phyloP scores from a whole-genome alignment of 139 green algal species.

The Haematococcus sp. region DNA sequence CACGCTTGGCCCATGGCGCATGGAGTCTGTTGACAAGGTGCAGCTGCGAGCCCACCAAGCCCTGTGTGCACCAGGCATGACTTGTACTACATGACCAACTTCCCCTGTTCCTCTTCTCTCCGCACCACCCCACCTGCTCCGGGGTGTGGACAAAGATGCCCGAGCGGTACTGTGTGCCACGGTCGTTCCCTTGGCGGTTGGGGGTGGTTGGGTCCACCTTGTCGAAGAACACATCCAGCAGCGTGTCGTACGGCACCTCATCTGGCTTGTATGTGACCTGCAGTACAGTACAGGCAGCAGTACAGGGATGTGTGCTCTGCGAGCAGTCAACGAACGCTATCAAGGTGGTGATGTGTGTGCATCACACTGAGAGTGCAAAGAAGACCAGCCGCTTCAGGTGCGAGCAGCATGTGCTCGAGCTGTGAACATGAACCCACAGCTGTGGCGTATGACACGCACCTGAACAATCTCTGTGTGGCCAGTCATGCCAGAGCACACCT shows the following conservation, averaged over 20 bases:
- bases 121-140: not conserved
- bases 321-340: not conserved
- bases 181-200: slow-evolving; percentile 76
- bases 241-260: slow-evolving; percentile 55
- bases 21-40: too few relatives aligned
- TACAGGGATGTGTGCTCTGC: not conserved
- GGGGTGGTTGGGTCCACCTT: slow-evolving; percentile 72
- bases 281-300: slow-evolving; percentile 9
- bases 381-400: too few relatives aligned
- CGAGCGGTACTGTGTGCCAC: slow-evolving; percentile 79
- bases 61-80: too few relatives aligned
- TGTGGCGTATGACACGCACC: slow-evolving; percentile 54
- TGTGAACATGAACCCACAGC: too few relatives aligned
- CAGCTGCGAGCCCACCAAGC: too few relatives aligned
- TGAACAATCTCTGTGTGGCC: slow-evolving; percentile 88
- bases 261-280: slow-evolving; percentile 77
- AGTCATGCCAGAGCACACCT: slow-evolving; percentile 79
- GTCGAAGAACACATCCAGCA: slow-evolving; percentile 77
- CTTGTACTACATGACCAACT: too few relatives aligned
- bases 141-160: slow-evolving; percentile 76
- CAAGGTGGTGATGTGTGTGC: too few relatives aligned
- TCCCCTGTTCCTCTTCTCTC: too few relatives aligned
- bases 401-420: too few relatives aligned
- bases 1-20: too few relatives aligned
- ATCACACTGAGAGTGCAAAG: too few relatives aligned